Evolutionary conservation across 2,329 filamentous ascomycete genomes (phyloP).

Genomic region (Penicillium sp.): DNA sequence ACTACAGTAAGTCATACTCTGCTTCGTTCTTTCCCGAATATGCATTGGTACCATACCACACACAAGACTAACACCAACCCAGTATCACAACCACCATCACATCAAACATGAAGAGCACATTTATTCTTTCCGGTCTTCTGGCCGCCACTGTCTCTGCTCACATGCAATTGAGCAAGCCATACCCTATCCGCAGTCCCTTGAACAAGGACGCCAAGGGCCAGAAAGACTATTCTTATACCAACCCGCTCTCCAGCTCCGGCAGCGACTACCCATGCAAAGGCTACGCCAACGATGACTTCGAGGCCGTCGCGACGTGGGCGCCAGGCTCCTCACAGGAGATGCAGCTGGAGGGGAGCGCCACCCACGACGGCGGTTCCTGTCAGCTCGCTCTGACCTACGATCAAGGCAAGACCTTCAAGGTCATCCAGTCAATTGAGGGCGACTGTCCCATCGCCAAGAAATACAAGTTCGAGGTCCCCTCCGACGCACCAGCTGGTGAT

Average conservation of each 20-base stretch:
- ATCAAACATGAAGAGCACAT: conserved; percentile 37
- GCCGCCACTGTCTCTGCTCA: conserved; percentile 42
- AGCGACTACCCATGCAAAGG: conserved; percentile 75
- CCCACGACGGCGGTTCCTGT: conserved; percentile 69
- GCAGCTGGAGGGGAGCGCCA: conserved; percentile 59
- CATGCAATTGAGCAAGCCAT: conserved; percentile 56
- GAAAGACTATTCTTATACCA: conserved; percentile 69
- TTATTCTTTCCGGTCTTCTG: conserved; percentile 31
- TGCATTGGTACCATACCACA: neutral
- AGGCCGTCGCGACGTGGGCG: conserved; percentile 57
- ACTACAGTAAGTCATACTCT: conserved; percentile 3
- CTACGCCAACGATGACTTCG: conserved; percentile 52
- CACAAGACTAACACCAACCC: neutral
- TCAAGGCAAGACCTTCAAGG: conserved; percentile 64
- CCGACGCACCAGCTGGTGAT: conserved; percentile 56
- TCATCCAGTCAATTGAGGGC: conserved; percentile 62
- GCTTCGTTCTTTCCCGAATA: neutral
- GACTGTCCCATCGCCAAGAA: conserved; percentile 51
- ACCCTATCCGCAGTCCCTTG: conserved; percentile 51
- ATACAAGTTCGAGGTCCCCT: conserved; percentile 65
- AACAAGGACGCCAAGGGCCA: conserved; percentile 46
- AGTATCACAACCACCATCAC: conserved; percentile 9
- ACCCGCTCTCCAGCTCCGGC: conserved; percentile 57
- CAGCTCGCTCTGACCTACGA: conserved; percentile 73
- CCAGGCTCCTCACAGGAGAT: conserved; percentile 62